Conservation (phyloP, 352 stramenopile genomes). For the Pythium phragmiticola region DNA sequence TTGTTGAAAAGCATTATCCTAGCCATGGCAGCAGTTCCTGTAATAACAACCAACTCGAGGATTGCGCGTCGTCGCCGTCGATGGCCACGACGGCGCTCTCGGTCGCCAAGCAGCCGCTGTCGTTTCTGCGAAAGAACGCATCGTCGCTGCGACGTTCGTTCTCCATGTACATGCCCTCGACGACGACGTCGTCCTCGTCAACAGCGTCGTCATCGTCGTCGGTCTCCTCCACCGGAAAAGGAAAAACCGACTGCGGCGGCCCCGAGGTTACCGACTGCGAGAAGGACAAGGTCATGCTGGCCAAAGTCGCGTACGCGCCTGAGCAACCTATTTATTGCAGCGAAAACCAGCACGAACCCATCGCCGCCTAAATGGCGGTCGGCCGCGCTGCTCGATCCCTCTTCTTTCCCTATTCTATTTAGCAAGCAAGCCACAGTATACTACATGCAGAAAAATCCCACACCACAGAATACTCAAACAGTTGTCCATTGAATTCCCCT, state of each 20-base stretch:
- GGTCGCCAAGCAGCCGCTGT: slow-evolving; percentile 67
- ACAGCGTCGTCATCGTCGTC: slow-evolving; percentile 32
- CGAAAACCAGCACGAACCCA: slow-evolving; percentile 29
- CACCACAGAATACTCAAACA: neutral
- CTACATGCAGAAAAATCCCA: neutral
- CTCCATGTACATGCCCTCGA: slow-evolving; percentile 48
- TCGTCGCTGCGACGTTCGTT: slow-evolving; percentile 65
- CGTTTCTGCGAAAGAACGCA: slow-evolving; percentile 67
- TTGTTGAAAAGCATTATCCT: slow-evolving; percentile 41
- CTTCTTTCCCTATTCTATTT: slow-evolving; percentile 19
- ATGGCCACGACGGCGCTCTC: slow-evolving; percentile 41
- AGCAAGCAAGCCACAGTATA: neutral
- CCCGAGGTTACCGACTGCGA: slow-evolving; percentile 45
- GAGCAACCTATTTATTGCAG: slow-evolving; percentile 25
- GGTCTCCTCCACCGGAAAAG: slow-evolving; percentile 31
- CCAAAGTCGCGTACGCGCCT: slow-evolving; percentile 35
- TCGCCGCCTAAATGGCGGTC: slow-evolving; percentile 7
- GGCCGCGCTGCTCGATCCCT: neutral
- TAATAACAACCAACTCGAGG: slow-evolving; percentile 23
- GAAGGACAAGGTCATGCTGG: slow-evolving; percentile 63
- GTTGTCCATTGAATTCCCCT: neutral
- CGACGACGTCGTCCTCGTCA: slow-evolving; percentile 33
- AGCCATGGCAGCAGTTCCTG: slow-evolving; percentile 2
- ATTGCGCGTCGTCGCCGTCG: neutral
- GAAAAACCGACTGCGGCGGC: slow-evolving; percentile 34